Evolutionary conservation across 768 basidiomycete genomes (phyloP), one percentile per base, ranked within the genome.

Genomic region (Candolleomyces aberdarensis): DNA sequence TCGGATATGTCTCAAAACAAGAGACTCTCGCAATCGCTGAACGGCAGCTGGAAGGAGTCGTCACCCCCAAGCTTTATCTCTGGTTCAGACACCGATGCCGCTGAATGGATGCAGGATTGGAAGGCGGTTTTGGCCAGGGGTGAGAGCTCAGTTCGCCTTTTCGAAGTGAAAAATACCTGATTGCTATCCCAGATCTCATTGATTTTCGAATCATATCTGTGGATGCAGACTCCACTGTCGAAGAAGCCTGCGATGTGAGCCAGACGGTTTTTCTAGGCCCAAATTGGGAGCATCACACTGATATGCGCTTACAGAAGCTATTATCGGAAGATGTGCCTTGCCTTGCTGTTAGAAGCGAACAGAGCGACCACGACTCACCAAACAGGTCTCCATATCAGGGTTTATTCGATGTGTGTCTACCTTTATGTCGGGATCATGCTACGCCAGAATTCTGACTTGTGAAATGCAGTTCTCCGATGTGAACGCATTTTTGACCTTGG

Each of bases 401-500:
- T 14, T 76, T 93, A 31, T 92, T 94, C 66, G 92, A 94, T 72
- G 91, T 93, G 67, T 59, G 88, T 56, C 36, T 36, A 36, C 36
- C 8, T 49, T 62, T 53, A 43, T 58, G 51, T 58, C 44, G 36
- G 31, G 60, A 8, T 36, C 19, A 26, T 36, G 36, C 29, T 31
- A 31, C 52, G 29, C 46, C 50, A 40, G 19, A 17, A 55, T 43
- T 31, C 22, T 32, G 20, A 40, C 56, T 9, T 43, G 58, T 0
- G 22, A 10, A 22, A 39, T 19, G 15, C 64, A 94, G 91, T 92
- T 84, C 65, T 86, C 91, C 17, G 92, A 94, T 69, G 88, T 93
- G 11, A 94, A 94, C 69, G 89, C 92, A n/a, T 94, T 93, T 68
- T 73, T 94, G 61, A 91, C 89, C 3, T 76, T 94, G 50, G 92